Base-by-base conservation (phyloP, 768 basidiomycete species). In the Auricularia sp. region DNA sequence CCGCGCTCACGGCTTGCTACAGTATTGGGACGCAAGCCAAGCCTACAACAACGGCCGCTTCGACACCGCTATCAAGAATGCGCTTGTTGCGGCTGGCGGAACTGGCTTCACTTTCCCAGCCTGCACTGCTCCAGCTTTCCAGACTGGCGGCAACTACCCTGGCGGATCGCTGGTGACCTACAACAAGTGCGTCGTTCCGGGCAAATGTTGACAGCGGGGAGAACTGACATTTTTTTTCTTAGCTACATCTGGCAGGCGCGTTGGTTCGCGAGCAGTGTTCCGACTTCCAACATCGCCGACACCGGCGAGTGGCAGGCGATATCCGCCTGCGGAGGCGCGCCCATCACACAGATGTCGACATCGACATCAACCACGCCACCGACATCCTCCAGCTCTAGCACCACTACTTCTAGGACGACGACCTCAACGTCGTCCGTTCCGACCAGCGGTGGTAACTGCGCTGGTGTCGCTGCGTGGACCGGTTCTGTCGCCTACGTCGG, bases 101-200 rank as follows among this genome's bases (percentile, higher is more conserved):
- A 84, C 83, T 18, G 85, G 86, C 7, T 88, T 88, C 72, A 83
- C 81, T 2, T 87, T 78, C 73, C 85, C 86, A 16, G 67, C 81
- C 61, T 88, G 86, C 70, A 62, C 63, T 18, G 83, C 85, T 10
- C 76, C 83, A 18, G 78, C 83, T 0, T 88, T 74, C 68, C 75
- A 76, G 61, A 70, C 81, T 8, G 82, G 83, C 18, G 77, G 71
- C 7, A 75, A 70, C 64, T 87, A 88, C 71, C 68, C 77, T 3
- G 84, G 77, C 3, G 82, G 83, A 34, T 74, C 79, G 2, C 70
- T 77, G 66, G 86, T 84, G 14, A 79, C 84, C 12, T 87, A 79
- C 69, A 70, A 76, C 54, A 85, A 86, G 44, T 66, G n/a, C 35
- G 53, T 29, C 29, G 29, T 29, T 29, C 29, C 29, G 29, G 29